phyloP scores from a whole-genome alignment of 2,329 filamentous ascomycete genomes.

The Falciphora oryzae region DNA sequence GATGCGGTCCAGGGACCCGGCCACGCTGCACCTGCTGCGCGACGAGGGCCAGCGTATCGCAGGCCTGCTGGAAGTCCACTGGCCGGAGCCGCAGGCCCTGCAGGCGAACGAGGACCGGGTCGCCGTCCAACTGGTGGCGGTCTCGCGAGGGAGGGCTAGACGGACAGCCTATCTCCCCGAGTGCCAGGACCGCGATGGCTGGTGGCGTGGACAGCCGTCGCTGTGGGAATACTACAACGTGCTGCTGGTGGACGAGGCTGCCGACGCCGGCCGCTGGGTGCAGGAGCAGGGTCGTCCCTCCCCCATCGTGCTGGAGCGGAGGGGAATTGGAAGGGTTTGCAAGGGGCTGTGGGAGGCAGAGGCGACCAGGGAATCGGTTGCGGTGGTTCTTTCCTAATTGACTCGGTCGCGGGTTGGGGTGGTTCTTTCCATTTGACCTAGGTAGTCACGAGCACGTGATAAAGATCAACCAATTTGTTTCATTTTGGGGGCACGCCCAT shows the following conservation, averaged over 20 bases:
- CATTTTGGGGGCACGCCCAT: too few species aligned
- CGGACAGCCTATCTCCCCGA: not conserved
- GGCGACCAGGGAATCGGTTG: too few species aligned
- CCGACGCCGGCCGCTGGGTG: not conserved
- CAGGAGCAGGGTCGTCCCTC: not conserved
- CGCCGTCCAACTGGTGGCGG: not conserved
- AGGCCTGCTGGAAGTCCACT: not conserved
- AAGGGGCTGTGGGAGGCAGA: too few species aligned
- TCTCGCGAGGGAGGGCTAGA: not conserved
- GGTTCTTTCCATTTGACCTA: too few species aligned
- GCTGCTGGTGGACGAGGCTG: not conserved
- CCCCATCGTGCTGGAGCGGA: not conserved
- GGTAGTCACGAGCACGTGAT: too few species aligned
- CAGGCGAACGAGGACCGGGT: not conserved
- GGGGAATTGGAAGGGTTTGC: not conserved
- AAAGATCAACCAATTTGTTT: too few species aligned
- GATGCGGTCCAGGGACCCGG: too few species aligned
- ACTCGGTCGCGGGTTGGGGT: too few species aligned
- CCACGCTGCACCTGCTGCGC: not conserved
- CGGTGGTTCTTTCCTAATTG: too few species aligned
- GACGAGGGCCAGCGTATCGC: not conserved
- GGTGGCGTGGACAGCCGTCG: not conserved
- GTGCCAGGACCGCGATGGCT: not conserved
- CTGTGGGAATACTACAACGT: not conserved
- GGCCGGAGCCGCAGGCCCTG: not conserved